Percentiles rank a stretch among this genome's conserved stretches.
Evolutionary conservation across 371 early-diverging fungal genomes (phyloP).

Genomic region (Rhizopus microsporus): DNA sequence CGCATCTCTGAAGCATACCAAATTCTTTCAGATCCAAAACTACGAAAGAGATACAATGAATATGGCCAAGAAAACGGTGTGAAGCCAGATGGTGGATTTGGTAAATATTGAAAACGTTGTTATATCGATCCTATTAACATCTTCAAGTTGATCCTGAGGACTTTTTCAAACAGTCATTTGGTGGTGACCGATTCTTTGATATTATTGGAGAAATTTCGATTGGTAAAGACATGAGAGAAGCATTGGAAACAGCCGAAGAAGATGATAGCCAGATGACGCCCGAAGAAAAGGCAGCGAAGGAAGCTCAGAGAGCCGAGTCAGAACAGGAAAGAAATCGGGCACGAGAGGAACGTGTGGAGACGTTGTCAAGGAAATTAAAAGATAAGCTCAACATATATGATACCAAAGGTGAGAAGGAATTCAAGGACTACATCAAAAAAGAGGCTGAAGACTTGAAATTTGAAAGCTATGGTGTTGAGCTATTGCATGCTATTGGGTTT

Average conservation of each 20-base stretch:
- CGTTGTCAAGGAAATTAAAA: conserved; percentile 67
- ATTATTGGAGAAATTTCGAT: conserved; percentile 97
- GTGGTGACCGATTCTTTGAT: conserved; percentile 91
- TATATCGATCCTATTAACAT: background rate
- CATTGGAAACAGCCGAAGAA: conserved; percentile 63
- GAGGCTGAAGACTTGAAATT: conserved; percentile 88
- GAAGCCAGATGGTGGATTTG: conserved; percentile 75
- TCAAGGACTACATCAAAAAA: conserved; percentile 60
- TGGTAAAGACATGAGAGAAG: conserved; percentile 85
- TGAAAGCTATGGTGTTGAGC: conserved; percentile 91
- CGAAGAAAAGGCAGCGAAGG: conserved; percentile 66
- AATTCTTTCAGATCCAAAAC: conserved; percentile 83
- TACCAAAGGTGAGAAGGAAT: conserved; percentile 53
- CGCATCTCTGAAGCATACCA: conserved; percentile 95
- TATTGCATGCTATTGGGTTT: conserved; percentile 92
- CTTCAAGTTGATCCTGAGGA: conserved; percentile 80
- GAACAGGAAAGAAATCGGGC: conserved; percentile 56
- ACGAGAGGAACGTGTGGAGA: conserved; percentile 66
- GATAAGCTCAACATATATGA: conserved; percentile 74
- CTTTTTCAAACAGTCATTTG: conserved; percentile 94
- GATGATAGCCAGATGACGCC: conserved; percentile 38
- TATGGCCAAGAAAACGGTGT: conserved; percentile 72
- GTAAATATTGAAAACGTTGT: conserved; percentile 30
- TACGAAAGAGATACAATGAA: conserved; percentile 86
- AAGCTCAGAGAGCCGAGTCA: conserved; percentile 35